Conservation (phyloP, 2,329 filamentous ascomycete species). For the Fusarium sublunatum region DNA sequence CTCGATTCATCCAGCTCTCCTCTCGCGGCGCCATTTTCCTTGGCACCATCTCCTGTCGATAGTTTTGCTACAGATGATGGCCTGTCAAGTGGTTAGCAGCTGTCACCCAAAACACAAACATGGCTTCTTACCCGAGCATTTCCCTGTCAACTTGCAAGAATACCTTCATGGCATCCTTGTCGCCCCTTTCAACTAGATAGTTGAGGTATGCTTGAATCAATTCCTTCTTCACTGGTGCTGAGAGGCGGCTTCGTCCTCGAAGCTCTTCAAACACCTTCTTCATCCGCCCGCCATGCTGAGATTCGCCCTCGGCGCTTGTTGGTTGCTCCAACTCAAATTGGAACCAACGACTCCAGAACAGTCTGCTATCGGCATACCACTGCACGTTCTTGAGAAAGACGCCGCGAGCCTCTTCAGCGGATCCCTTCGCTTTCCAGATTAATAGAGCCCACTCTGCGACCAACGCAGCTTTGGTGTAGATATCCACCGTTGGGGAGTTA, state of each 20-base stretch:
- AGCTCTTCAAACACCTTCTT: constrained; percentile 83
- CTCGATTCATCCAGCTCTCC: constrained; percentile 64
- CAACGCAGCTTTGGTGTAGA: constrained; percentile 85
- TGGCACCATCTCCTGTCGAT: constrained; percentile 53
- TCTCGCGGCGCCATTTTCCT: constrained; percentile 59
- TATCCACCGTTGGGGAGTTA: constrained; percentile 75
- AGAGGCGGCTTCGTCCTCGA: constrained; percentile 76
- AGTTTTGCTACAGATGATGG: constrained; percentile 59
- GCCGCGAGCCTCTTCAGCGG: constrained; percentile 81
- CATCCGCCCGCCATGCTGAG: constrained; percentile 76
- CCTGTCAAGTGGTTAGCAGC: constrained; percentile 48
- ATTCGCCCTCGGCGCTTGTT: constrained; percentile 71
- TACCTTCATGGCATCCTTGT: constrained; percentile 85
- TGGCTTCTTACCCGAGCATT: constrained; percentile 77
- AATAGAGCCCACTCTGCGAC: constrained; percentile 90
- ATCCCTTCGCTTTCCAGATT: constrained; percentile 88
- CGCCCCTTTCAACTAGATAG: constrained; percentile 85
- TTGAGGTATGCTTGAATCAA: constrained; percentile 82
- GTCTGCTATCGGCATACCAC: constrained; percentile 84
- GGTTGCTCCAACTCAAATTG: constrained; percentile 90
- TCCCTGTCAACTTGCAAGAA: constrained; percentile 86
- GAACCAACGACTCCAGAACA: constrained; percentile 92
- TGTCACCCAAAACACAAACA: not conserved
- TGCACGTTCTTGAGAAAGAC: constrained; percentile 86
- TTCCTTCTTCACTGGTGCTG: constrained; percentile 74